These are phyloP conservation scores for Dentipellis fragilis DNA, from an alignment of 768 basidiomycete genomes.

Conservation along the genomic window DNA sequence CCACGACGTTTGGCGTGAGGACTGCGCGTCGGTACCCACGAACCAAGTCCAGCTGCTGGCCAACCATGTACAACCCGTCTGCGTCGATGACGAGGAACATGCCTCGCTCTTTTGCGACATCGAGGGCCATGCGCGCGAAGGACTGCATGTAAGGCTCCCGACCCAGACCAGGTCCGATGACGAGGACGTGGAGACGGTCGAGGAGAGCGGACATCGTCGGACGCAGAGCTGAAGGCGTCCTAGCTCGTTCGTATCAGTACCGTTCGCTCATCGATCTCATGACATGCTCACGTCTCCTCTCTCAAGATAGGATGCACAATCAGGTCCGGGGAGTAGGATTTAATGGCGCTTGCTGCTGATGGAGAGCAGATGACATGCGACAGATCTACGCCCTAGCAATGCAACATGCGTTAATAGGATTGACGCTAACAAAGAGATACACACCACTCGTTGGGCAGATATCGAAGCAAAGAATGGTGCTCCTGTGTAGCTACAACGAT, in stretches of 20 bases:
- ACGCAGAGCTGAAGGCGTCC: conserved; percentile 37
- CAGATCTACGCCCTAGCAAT: conserved; percentile 72
- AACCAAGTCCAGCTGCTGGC: conserved; percentile 63
- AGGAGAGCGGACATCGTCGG: conserved; percentile 57
- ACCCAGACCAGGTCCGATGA: conserved; percentile 92
- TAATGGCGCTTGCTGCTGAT: conserved; percentile 85
- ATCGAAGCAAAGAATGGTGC: conserved; percentile 95
- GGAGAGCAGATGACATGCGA: conserved; percentile 98
- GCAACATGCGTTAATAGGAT: background rate
- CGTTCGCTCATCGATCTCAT: background rate
- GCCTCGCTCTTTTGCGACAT: conserved; percentile 54
- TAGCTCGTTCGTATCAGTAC: background rate
- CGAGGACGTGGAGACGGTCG: conserved; percentile 80
- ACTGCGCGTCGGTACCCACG: conserved; percentile 82
- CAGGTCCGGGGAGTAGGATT: conserved; percentile 92
- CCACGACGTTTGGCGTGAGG: conserved; percentile 89
- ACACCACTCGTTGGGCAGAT: conserved; percentile 76
- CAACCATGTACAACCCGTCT: conserved; percentile 80
- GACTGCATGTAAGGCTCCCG: conserved; percentile 84
- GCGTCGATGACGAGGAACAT: conserved; percentile 94
- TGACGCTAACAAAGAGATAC: conserved; percentile 13
- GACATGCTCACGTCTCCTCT: conserved; percentile 45
- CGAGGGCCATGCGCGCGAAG: conserved; percentile 68
- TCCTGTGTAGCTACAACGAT: conserved; percentile 70
- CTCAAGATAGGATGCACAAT: conserved; percentile 93